Evolutionary conservation across 1,284 basidiomycete species (phyloP).

Genomic region (Wallemia mellicola): DNA sequence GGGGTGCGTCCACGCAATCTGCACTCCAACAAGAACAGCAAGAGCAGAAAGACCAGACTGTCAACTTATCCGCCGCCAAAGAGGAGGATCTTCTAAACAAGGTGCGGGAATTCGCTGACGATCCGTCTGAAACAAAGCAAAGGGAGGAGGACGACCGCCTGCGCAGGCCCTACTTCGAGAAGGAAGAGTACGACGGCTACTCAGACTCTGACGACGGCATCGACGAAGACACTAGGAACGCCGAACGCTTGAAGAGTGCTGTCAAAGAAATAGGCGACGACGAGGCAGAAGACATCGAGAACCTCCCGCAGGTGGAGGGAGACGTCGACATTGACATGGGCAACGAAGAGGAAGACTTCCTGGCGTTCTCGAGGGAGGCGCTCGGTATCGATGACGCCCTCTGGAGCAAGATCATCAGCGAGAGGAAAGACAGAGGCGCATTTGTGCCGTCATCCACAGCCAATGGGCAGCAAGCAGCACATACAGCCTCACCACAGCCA

Average conservation of each 20-base stretch:
- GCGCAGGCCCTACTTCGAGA: slow-evolving; percentile 40
- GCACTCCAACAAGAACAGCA: not conserved
- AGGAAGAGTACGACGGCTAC: slow-evolving; percentile 46
- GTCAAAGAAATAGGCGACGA: slow-evolving; percentile 8
- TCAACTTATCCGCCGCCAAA: slow-evolving; percentile 13
- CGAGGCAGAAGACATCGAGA: slow-evolving; percentile 33
- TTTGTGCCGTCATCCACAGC: not conserved
- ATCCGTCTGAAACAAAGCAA: slow-evolving; percentile 7
- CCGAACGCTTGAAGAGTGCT: slow-evolving; percentile 2
- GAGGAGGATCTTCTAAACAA: slow-evolving; percentile 2
- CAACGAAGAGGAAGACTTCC: slow-evolving; percentile 59
- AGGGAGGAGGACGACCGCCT: slow-evolving; percentile 13
- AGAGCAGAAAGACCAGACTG: slow-evolving; percentile 11
- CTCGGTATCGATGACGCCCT: slow-evolving; percentile 55
- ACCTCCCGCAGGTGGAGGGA: slow-evolving; percentile 41
- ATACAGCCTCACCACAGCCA: slow-evolving; percentile 2
- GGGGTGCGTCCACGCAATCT: slow-evolving; percentile 7
- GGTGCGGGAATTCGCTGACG: slow-evolving; percentile 2
- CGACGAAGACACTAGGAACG: slow-evolving; percentile 18
- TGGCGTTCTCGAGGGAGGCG: slow-evolving; percentile 66
- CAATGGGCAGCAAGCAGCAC: not conserved
- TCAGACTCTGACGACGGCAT: slow-evolving; percentile 45
- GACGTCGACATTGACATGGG: slow-evolving; percentile 41
- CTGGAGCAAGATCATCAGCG: slow-evolving; percentile 49
- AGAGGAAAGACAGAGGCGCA: slow-evolving; percentile 41